These are phyloP conservation scores for Diaporthe australafricana DNA, from an alignment of 2,329 filamentous ascomycete species.

Conservation along the genomic window DNA sequence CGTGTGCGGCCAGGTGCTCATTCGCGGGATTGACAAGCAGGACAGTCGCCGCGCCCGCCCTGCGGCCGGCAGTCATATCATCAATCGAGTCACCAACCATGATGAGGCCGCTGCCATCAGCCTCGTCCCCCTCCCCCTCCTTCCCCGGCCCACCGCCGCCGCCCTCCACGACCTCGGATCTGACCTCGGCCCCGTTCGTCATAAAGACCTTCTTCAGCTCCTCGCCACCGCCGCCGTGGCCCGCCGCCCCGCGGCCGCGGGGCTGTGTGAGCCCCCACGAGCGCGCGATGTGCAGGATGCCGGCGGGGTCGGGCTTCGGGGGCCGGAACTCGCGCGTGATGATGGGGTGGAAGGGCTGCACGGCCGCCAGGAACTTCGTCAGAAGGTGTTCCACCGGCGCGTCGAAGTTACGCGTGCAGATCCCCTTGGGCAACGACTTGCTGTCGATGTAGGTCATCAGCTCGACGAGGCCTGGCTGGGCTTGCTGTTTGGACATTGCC, in stretches of 20 bases:
- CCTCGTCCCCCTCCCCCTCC: constrained; percentile 43
- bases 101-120: constrained; percentile 62
- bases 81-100: constrained; percentile 87
- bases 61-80: constrained; percentile 89
- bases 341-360: constrained; percentile 78
- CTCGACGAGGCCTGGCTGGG: constrained; percentile 81
- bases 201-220: constrained; percentile 15
- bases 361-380: constrained; percentile 74
- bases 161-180: constrained; percentile 39
- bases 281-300: constrained; percentile 86
- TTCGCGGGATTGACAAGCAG: constrained; percentile 89
- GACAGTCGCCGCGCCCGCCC: constrained; percentile 91
- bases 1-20: constrained; percentile 73
- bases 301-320: constrained; percentile 89
- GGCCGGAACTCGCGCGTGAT: constrained; percentile 85
- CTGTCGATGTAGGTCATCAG: constrained; percentile 87
- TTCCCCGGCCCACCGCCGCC: constrained; percentile 30
- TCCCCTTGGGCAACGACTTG: constrained; percentile 77
- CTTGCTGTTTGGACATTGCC: constrained; percentile 83
- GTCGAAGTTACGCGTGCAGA: constrained; percentile 96
- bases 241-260: not conserved
- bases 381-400: constrained; percentile 81
- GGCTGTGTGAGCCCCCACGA: constrained; percentile 72
- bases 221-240: not conserved
- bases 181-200: constrained; percentile 28